Evolutionary conservation across 31 red algal genomes (phyloP).

Genomic region (Asparagopsis taxiformis): DNA sequence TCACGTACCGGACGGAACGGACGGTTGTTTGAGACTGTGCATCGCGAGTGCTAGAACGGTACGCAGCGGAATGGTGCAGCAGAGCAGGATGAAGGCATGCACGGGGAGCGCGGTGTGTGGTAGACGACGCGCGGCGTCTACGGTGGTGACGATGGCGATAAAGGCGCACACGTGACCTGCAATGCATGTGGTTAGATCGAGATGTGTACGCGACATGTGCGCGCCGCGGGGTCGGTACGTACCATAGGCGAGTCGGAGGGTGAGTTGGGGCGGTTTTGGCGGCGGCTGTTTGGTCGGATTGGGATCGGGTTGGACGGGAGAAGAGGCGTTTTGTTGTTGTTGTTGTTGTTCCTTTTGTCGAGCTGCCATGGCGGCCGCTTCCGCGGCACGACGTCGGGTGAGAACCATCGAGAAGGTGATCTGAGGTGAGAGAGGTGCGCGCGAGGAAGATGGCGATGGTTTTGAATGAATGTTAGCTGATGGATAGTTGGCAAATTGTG

Average conservation of each 20-base stretch:
- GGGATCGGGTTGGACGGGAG: no score
- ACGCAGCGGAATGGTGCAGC: conserved; percentile 34
- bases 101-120: background rate
- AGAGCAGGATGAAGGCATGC: conserved; percentile 32
- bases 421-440: no score
- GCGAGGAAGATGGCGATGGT: no score
- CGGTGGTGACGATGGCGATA: background rate
- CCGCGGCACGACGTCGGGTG: conserved; percentile 14
- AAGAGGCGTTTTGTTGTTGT: no score
- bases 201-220: background rate
- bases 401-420: conserved; percentile 18
- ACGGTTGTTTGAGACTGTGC: conserved; percentile 6
- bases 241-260: no score
- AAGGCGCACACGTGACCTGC: background rate
- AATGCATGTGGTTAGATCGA: background rate
- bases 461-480: no score
- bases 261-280: no score
- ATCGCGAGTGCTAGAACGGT: conserved; percentile 24
- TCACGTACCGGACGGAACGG: conserved; percentile 13
- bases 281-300: no score
- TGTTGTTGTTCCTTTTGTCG: no score
- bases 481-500: no score
- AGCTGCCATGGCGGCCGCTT: no score
- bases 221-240: background rate
- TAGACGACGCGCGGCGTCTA: conserved; percentile 1